These are phyloP conservation scores for Hortaea werneckii DNA, from an alignment of 2,329 filamentous ascomycete genomes.

Conservation along the genomic window DNA sequence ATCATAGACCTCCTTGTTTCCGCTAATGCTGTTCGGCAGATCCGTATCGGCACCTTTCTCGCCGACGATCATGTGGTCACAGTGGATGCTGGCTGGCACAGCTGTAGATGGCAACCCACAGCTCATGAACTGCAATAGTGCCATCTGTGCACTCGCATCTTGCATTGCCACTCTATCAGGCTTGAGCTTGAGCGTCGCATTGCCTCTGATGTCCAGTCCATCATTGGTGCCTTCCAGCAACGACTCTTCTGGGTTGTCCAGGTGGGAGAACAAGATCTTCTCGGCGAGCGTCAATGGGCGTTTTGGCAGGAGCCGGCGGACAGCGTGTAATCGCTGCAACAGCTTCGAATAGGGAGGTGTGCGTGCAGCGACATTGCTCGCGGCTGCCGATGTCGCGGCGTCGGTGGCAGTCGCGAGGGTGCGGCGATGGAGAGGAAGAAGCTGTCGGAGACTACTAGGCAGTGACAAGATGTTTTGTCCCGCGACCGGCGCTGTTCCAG, in stretches of 20 bases:
- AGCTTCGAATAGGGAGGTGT: constrained; percentile 77
- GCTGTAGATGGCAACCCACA: constrained; percentile 82
- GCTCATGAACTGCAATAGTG: constrained; percentile 95
- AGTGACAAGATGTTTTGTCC: constrained; percentile 2
- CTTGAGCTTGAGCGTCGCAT: constrained; percentile 90
- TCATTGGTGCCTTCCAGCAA: constrained; percentile 73
- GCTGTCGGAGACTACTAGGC: constrained; percentile 7
- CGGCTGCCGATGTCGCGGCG: constrained; percentile 9
- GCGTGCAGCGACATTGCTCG: constrained; percentile 38
- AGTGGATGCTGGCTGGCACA: constrained; percentile 95
- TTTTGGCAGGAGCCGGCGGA: constrained; percentile 56
- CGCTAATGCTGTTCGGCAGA: constrained; percentile 71
- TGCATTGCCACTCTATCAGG: constrained; percentile 98
- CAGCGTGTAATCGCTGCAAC: constrained; percentile 63
- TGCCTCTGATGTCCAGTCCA: constrained; percentile 72
- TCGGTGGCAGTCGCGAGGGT: constrained; percentile 23
- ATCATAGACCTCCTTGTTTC: constrained; percentile 95
- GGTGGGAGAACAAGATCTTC: constrained; percentile 95
- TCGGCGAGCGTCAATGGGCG: constrained; percentile 75
- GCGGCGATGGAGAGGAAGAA: constrained; percentile 15
- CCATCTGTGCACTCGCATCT: constrained; percentile 98
- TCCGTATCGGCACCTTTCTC: constrained; percentile 82
- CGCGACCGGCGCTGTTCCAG: background rate
- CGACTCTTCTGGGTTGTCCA: constrained; percentile 81
- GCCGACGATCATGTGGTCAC: constrained; percentile 97